These are phyloP conservation scores for Bromus sterilis DNA, from an alignment of 176 grass and related monocot genomes.

Conservation along the genomic window DNA sequence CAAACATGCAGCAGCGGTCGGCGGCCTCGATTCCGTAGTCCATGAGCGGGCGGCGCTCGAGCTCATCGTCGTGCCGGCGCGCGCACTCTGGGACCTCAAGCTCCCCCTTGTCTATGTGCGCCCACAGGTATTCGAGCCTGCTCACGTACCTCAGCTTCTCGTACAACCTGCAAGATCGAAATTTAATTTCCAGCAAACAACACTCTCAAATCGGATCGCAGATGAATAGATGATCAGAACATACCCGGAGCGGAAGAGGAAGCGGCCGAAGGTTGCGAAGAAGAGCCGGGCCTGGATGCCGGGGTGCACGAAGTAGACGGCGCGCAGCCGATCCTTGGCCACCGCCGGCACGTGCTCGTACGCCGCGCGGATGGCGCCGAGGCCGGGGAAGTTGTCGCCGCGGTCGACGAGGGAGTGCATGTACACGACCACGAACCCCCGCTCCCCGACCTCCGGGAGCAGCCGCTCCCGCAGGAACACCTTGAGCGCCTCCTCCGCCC, in stretches of 20 bases:
- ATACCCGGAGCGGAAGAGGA: slow-evolving; percentile 79
- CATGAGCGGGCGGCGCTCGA: slow-evolving; percentile 81
- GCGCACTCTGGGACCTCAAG: slow-evolving; percentile 63
- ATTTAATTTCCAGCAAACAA: neutral
- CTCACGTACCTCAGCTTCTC: slow-evolving; percentile 71
- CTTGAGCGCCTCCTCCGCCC: slow-evolving; percentile 44
- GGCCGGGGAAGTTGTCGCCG: slow-evolving; percentile 61
- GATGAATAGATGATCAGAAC: neutral
- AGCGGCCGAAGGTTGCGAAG: slow-evolving; percentile 70
- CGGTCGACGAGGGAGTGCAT: slow-evolving; percentile 65
- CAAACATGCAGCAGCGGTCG: slow-evolving; percentile 34
- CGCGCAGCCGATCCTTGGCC: slow-evolving; percentile 38
- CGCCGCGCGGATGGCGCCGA: slow-evolving; percentile 48
- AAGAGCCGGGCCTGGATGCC: slow-evolving; percentile 82
- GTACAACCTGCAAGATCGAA: slow-evolving; percentile 45
- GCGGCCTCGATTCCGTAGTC: slow-evolving; percentile 64
- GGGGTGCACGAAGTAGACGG: slow-evolving; percentile 89
- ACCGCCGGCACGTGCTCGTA: slow-evolving; percentile 47
- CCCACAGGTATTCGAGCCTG: slow-evolving; percentile 74
- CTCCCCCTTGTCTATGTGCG: slow-evolving; percentile 50
- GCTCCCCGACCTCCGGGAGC: slow-evolving; percentile 40
- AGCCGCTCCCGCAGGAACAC: slow-evolving; percentile 30
- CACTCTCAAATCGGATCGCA: neutral
- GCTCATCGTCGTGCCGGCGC: slow-evolving; percentile 62
- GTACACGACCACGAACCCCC: slow-evolving; percentile 67